A percentile compares a stretch with the other conserved stretches of the same genome.
Evolutionary conservation across 768 basidiomycete genomes (phyloP).

Genomic region (Russula virescens): DNA sequence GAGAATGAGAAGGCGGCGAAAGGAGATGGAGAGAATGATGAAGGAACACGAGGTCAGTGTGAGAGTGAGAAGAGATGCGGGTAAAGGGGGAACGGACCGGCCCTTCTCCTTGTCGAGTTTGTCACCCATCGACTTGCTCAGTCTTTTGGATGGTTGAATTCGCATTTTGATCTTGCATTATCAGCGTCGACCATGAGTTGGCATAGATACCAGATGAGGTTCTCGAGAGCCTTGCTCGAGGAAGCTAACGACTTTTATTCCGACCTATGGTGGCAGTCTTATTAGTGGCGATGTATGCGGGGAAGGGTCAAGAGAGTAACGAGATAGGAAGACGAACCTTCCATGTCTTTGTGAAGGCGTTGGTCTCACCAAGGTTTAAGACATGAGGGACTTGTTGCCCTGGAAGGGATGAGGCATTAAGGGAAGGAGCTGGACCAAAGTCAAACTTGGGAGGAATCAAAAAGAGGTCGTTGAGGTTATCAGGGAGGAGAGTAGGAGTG

Average conservation of each 20-base stretch:
- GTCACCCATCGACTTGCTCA: conserved; percentile 85
- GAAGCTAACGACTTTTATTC: conserved; percentile 85
- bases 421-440: conserved; percentile 24
- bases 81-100: conserved; percentile 47
- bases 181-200: conserved; percentile 90
- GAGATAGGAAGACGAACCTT: conserved; percentile 45
- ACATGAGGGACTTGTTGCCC: conserved; percentile 96
- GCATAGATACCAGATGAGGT: conserved; percentile 86
- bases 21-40: neutral
- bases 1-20: neutral
- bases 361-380: conserved; percentile 79
- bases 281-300: neutral
- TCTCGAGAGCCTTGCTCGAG: conserved; percentile 90
- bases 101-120: conserved; percentile 92
- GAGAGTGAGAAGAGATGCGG: conserved; percentile 15
- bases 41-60: neutral
- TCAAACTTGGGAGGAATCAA: conserved; percentile 52
- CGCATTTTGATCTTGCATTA: conserved; percentile 82
- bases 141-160: conserved; percentile 88
- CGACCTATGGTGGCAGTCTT: conserved; percentile 47
- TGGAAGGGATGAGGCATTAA: conserved; percentile 27
- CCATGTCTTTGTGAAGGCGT: conserved; percentile 86
- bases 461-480: neutral
- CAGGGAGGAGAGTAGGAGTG: neutral
- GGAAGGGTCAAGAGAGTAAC: conserved; percentile 11